Evolutionary conservation across 1,139 yeast genomes (phyloP), one percentile per base, ranked within the genome.

Genomic region (Pichia sp.): DNA sequence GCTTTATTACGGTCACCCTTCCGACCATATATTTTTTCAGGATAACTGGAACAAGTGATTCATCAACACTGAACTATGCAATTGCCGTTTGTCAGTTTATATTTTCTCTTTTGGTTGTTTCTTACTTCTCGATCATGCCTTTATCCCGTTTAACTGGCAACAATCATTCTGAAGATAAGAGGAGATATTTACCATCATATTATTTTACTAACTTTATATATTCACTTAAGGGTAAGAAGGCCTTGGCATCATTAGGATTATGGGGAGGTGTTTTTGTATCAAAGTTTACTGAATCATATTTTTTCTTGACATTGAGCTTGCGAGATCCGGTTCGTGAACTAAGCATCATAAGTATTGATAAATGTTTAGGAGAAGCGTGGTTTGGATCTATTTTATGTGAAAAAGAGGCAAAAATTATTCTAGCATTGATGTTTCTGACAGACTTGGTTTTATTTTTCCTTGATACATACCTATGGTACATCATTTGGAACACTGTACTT

Each of bases 391-490:
- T 66, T 46, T 54, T 78, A 12, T 79, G 83, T 62, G 58, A 64
- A 6, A 61, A 68, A 38, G 83, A 79, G 46, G 69, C 81, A 2
- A 57, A 58, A 1, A 68, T 79, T 43, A 71, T 79, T 1, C 68
- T 79, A 46, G 60, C 60, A 0, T 64, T 79, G 53, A 65, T 79
- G 12, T 62, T 72, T 46, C 40, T 73, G 2, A 75, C 81, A 3
- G 80, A 79, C 60, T 65, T 78, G 56, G 73, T 78, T 1, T 66
- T 80, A 44, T 80, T 79, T 63, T 77, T 78, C 56, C 71, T 80
- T 42, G 84, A 80, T 58, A 79, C 84, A 0, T 80, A 80, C 60
- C 65, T 80, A 38, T 80, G 84, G 84, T 80, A 78, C 57, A 78
- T 80, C 56, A 71, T 79, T 8, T 79, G 83, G 77, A 80, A 78